Percentiles rank a stretch among this genome's conserved stretches.
These are phyloP conservation scores for Salvia sclarea DNA, from an alignment of 305 asterid species.

Conservation along the genomic window DNA sequence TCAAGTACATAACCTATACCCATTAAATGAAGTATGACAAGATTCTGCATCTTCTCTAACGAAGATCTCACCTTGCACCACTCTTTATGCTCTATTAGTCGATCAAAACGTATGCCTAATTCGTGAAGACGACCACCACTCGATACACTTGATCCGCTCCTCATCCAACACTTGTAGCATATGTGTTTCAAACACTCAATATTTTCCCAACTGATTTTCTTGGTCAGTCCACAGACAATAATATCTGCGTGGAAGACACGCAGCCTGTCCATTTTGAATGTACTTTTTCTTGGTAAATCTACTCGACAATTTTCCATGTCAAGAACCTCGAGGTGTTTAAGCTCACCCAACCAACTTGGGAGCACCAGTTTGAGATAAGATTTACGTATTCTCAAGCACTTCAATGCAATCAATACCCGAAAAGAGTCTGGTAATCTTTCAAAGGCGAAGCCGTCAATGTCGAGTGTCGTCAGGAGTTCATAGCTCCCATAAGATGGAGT, in stretches of 20 bases:
- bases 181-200: not conserved
- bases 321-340: conserved; percentile 1
- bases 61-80: not conserved
- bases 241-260: not conserved
- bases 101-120: not conserved
- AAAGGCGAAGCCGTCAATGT: not conserved
- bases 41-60: not conserved
- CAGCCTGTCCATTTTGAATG: not conserved
- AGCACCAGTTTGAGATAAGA: not conserved
- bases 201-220: not conserved
- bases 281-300: not conserved
- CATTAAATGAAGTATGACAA: no score
- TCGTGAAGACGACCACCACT: not conserved
- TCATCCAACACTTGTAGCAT: not conserved
- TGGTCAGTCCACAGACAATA: not conserved
- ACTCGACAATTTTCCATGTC: not conserved
- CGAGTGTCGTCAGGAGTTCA: not conserved
- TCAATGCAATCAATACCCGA: not conserved
- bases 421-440: not conserved
- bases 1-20: no score
- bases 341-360: not conserved
- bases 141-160: not conserved
- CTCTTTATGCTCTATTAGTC: no score
- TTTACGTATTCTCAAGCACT: not conserved
- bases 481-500: not conserved